phyloP scores from a whole-genome alignment of 2,329 filamentous ascomycete genomes.

The Nothopassalora personata region DNA sequence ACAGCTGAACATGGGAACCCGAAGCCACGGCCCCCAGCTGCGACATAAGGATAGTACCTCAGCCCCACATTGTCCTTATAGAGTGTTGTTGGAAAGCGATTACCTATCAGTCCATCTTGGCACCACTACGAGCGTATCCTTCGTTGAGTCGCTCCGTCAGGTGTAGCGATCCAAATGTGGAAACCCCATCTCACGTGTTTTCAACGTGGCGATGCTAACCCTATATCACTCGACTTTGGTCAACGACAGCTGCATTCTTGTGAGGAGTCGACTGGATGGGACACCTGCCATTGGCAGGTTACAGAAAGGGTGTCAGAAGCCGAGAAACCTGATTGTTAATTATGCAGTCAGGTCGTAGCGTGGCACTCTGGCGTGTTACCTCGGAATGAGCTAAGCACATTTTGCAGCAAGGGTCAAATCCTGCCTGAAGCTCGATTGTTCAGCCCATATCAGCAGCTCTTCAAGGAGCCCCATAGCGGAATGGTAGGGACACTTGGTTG shows the following conservation, averaged over 20 bases:
- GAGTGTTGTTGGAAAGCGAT: neutral
- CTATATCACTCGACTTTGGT: neutral
- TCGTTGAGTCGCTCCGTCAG: neutral
- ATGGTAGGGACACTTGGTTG: too few species aligned
- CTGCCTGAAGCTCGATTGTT: neutral
- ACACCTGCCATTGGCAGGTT: neutral
- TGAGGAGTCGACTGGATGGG: neutral
- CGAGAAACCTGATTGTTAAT: neutral
- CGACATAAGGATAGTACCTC: neutral
- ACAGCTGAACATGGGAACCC: neutral
- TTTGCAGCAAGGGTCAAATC: neutral
- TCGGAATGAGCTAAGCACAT: neutral
- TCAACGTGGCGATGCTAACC: neutral
- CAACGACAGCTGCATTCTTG: neutral
- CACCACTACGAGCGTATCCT: neutral
- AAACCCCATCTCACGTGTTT: neutral
- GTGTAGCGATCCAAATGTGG: neutral
- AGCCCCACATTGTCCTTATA: neutral
- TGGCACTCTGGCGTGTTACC: neutral
- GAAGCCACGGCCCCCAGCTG: neutral
- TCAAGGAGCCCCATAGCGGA: too few species aligned
- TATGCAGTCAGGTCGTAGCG: neutral
- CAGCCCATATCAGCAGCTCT: neutral
- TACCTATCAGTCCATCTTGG: neutral
- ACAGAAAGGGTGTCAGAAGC: neutral